phyloP scores from a whole-genome alignment of 202 grass and related monocot genomes.

The Setaria viridis region DNA sequence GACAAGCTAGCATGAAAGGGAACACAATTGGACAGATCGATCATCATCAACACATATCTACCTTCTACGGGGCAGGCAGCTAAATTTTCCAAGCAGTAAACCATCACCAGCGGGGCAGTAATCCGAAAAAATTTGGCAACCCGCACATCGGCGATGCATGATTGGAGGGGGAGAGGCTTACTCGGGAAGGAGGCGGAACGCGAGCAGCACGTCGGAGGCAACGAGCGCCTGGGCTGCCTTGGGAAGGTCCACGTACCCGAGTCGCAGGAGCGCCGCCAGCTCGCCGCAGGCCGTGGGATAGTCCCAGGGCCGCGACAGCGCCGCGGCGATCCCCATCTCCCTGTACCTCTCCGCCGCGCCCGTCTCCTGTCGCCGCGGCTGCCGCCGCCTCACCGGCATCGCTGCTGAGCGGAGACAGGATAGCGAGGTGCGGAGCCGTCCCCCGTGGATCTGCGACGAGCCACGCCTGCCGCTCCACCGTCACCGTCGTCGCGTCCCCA shows the following conservation, averaged over 20 bases:
- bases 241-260: constrained; percentile 60
- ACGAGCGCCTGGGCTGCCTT: constrained; percentile 70
- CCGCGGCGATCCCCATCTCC: constrained; percentile 60
- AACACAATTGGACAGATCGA: not conserved
- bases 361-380: constrained; percentile 44
- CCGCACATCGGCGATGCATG: constrained; percentile 6
- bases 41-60: not conserved
- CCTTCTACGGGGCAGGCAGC: not conserved
- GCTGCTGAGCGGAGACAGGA: not conserved
- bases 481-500: not conserved
- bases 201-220: constrained; percentile 61
- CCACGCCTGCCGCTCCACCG: not conserved
- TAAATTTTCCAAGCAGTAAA: not conserved
- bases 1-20: not conserved
- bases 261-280: constrained; percentile 66
- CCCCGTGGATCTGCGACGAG: not conserved
- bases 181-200: constrained; percentile 81
- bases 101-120: not conserved
- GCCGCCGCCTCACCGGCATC: constrained; percentile 50
- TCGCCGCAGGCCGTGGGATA: constrained; percentile 85
- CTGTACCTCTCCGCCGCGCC: constrained; percentile 52
- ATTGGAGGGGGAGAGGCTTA: constrained; percentile 36
- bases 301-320: constrained; percentile 66
- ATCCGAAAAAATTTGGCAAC: not conserved
- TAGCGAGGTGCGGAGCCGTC: not conserved